Evolutionary conservation across 208 protist species (phyloP), one percentile per base, ranked within the genome.

Genomic region (Blechomonas ayalai): DNA sequence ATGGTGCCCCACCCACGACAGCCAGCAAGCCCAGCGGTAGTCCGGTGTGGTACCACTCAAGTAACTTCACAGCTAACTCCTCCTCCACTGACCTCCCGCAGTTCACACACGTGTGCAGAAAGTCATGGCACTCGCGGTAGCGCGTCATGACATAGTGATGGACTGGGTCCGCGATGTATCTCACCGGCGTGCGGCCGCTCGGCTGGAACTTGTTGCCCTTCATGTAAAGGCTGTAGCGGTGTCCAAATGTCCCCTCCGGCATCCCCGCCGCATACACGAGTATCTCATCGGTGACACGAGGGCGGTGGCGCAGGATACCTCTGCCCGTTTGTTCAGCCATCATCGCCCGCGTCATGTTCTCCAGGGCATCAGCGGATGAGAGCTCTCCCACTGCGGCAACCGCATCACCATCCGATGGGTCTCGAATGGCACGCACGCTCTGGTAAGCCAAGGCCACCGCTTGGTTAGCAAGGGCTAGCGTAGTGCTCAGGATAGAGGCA

Each of bases 81-180:
- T 92, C 83, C 52, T 92, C 78, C 0, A 92, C 70, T 9, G 83
- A 75, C 37, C 83, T 78, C 7, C 83, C 83, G 28, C 67, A 85
- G 20, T 64, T 76, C 1, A 59, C 44, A 47, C 63, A 57, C 18
- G 63, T 70, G 61, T 92, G 83, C 25, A 89, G 33, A 47, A 88
- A 92, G 55, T 92, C 83, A 51, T 92, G 83, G 48, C 68, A 83
- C 55, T 92, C 67, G n/a, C 83, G 79, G 43, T 92, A 82, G 37
- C 83, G 72, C 26, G 62, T 86, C 83, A 92, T 92, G 16, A 92
- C 62, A 63, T 92, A 92, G 29, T 67, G 66, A 36, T 87, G 67
- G 3, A 60, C 73, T 15, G 73, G 74, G 50, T 92, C 83, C 3
- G 52, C 55, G 20, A 92, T 74, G 56, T 75, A 58, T 38, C 37